These are phyloP conservation scores for Aspergillus arachidicola DNA, from an alignment of 2,329 filamentous ascomycete species.

Conservation along the genomic window DNA sequence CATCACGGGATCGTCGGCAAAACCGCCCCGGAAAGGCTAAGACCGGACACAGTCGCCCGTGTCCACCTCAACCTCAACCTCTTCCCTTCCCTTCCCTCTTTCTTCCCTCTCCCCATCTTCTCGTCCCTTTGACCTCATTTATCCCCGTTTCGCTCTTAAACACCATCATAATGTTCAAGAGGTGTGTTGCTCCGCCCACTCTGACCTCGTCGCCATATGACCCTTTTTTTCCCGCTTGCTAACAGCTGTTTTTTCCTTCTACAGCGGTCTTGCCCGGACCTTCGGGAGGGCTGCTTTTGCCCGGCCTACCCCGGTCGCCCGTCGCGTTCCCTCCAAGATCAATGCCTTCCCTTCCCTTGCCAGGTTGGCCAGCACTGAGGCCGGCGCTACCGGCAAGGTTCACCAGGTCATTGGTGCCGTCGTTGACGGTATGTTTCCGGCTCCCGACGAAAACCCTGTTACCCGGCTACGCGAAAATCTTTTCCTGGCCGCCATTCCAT, in stretches of 20 bases:
- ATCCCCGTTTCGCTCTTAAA: constrained; percentile 46
- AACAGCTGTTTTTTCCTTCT: constrained; percentile 17
- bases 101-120: constrained; percentile 36
- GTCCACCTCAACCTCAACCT: constrained; percentile 31
- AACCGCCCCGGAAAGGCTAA: constrained; percentile 47
- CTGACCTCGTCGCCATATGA: constrained; percentile 16
- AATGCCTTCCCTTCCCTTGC: constrained; percentile 62
- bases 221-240: constrained; percentile 14
- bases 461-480: constrained; percentile 44
- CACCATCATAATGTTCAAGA: constrained; percentile 64
- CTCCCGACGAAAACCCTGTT: constrained; percentile 19
- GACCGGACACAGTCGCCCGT: constrained; percentile 35
- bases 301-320: constrained; percentile 57
- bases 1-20: constrained; percentile 48
- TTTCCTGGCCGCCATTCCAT: constrained; percentile 43
- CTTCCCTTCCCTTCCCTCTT: constrained; percentile 33
- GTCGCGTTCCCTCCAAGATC: constrained; percentile 59
- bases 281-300: constrained; percentile 63
- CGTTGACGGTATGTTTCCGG: constrained; percentile 78
- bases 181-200: constrained; percentile 47
- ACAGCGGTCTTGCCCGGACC: constrained; percentile 67
- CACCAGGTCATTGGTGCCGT: constrained; percentile 96
- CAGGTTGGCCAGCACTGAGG: constrained; percentile 64
- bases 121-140: constrained; percentile 38
- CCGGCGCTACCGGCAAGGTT: constrained; percentile 63